Base-by-base conservation (phyloP, 768 basidiomycete species). In the Boletus barrowsii region DNA sequence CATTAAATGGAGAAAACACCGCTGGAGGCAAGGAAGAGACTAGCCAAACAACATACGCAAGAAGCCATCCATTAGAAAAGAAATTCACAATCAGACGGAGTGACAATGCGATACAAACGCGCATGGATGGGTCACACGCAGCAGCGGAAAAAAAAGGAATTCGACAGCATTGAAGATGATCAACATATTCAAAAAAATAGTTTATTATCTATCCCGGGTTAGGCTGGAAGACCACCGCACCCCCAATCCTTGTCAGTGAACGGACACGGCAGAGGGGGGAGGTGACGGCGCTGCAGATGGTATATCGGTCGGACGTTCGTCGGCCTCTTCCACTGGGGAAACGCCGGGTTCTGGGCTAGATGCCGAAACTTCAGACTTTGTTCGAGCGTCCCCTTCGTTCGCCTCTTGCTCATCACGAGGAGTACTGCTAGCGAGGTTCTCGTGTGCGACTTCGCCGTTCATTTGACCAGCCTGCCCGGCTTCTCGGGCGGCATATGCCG, bases 121-220 rank as follows among this genome's bases (percentile, higher is more conserved):
- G 47, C 55, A 30, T 24, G 51, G 58, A 53, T 42, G 42, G 42
- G 48, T 57, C 58, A 55, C 63, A 55, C 57, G 57, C 22, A 58
- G 53, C 55, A 47, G 45, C 47, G 39, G 35, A 42, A 40, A 50
- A 26, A 45, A 44, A 17, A 14, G 35, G 42, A 29, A 49, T 30
- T 49, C 56, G 56, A 68, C 55, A 58, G 33, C 62, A 60, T 58
- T 68, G 67, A 69, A 68, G 60, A 69, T 63, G 68, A 50, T 68
- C 68, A 64, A 68, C 68, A 68, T 65, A 63, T 63, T 68, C 68
- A 67, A 69, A 67, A 67, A 63, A 65, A 65, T 57, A 65, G 59
- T 64, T 56, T 57, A 63, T 57, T 56, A 66, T 67, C 67, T 68
- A 67, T 64, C 47, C 52, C 51, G 35, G 56, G 51, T 55, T 41